These are phyloP conservation scores for Cyamopsis tetragonoloba DNA, from an alignment of 306 rosid species.

Conservation along the genomic window DNA sequence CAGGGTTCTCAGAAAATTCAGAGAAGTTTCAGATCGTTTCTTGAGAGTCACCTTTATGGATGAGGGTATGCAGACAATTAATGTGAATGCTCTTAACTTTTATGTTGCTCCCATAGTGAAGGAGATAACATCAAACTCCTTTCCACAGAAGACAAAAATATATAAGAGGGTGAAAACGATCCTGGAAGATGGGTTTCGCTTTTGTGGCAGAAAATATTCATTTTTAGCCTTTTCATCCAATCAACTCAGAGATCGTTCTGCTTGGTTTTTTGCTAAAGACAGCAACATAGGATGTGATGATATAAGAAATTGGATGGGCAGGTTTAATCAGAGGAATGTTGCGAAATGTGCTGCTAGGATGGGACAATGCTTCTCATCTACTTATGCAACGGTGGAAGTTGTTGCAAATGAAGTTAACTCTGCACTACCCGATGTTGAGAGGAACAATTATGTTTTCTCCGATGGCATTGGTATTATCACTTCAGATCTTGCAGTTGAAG, in stretches of 20 bases:
- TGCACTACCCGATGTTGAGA: slow-evolving; percentile 48
- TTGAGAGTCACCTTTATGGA: slow-evolving; percentile 88
- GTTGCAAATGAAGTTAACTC: slow-evolving; percentile 38
- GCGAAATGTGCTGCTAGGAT: slow-evolving; percentile 93
- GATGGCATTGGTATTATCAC: slow-evolving; percentile 86
- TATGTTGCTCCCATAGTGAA: slow-evolving; percentile 73
- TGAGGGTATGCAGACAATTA: slow-evolving; percentile 81
- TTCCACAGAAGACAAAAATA: slow-evolving; percentile 55
- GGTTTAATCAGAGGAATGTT: slow-evolving; percentile 42
- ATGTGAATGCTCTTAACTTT: slow-evolving; percentile 48
- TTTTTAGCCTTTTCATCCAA: slow-evolving; percentile 85
- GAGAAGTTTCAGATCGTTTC: slow-evolving; percentile 66
- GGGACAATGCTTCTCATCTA: slow-evolving; percentile 89
- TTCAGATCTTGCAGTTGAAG: slow-evolving; percentile 77
- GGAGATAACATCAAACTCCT: slow-evolving; percentile 54
- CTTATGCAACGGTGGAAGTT: slow-evolving; percentile 85
- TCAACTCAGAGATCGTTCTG: slow-evolving; percentile 84
- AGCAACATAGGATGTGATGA: neutral
- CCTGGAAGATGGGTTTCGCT: slow-evolving; percentile 54
- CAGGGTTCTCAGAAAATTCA: slow-evolving; percentile 70
- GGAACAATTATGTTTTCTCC: slow-evolving; percentile 56
- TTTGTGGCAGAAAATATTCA: slow-evolving; percentile 64
- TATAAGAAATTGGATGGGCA: slow-evolving; percentile 71
- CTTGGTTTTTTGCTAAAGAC: slow-evolving; percentile 81
- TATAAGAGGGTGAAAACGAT: slow-evolving; percentile 51